Conservation (phyloP, 106 monocot species). For the Acorus calamus region DNA sequence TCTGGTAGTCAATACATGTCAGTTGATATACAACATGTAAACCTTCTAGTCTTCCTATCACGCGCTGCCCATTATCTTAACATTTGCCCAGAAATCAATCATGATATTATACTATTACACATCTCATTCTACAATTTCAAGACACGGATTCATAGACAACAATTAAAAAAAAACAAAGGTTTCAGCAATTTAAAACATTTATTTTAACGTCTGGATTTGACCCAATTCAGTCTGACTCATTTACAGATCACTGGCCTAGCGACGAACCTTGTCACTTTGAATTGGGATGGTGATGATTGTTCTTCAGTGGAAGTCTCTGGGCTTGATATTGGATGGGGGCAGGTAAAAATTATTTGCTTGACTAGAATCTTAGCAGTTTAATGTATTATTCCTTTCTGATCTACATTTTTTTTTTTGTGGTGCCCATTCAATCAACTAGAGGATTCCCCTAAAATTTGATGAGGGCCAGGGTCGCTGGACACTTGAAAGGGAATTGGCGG, state of each 20-base stretch:
- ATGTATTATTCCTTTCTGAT: not conserved
- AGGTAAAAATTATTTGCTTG: constrained; percentile 37
- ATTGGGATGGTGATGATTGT: constrained; percentile 45
- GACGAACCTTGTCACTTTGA: constrained; percentile 36
- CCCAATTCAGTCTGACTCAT: constrained; percentile 4
- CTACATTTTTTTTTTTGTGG: not conserved
- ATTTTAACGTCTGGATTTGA: not conserved
- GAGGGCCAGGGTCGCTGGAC: constrained; percentile 49
- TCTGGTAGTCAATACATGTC: not conserved
- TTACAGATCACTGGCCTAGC: constrained; percentile 67
- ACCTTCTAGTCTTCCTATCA: too few relatives aligned
- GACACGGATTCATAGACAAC: too few relatives aligned
- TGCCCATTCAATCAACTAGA: constrained; percentile 28
- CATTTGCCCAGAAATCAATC: too few relatives aligned
- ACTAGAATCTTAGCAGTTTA: not conserved
- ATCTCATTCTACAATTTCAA: too few relatives aligned
- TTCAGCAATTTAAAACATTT: not conserved
- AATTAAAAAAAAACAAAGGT: too few relatives aligned
- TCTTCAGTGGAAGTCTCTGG: constrained; percentile 89
- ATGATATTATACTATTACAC: too few relatives aligned
- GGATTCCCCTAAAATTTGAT: constrained; percentile 66
- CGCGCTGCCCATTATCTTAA: too few relatives aligned
- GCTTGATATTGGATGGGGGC: constrained; percentile 96
- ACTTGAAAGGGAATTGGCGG: constrained; percentile 69
- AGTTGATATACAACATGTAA: too few relatives aligned